Evolutionary conservation across 2,329 filamentous ascomycete species (phyloP), one percentile per base, ranked within the genome.

Genomic region (Coniochaeta ligniaria): DNA sequence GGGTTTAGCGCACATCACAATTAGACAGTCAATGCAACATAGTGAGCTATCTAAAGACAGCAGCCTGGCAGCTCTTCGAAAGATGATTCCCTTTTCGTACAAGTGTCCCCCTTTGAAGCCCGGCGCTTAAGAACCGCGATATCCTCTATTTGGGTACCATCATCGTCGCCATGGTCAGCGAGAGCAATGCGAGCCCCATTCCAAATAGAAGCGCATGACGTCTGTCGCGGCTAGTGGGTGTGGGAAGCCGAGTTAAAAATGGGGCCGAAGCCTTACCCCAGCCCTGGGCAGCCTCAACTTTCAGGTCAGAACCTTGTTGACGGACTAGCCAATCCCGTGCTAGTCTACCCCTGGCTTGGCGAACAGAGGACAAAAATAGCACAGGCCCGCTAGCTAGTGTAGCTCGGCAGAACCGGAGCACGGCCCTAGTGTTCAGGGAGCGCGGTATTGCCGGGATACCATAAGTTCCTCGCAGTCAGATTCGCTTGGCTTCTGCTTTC

Each of bases 231-330:
- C 17, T 36, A 36, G 12, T 20, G 17, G 17, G 16, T 35, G 6
- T 20, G n/a, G 20, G n/a, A 47, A 47, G 22, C n/a, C 43, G 43
- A 47, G 43, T 24, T 57, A 62, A 60, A 62, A 60, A 59, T 59
- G 59, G 64, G 61, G 60, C 54, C 60, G 52, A 64, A 63, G 64
- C 64, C 64, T 63, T 54, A 54, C 59, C 26, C 57, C 60, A 62
- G 61, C 63, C 64, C 62, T 61, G 17, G 6, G 4, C 31, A 58
- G 52, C 36, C 24, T 35, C 62, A 14, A 20, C 31, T 41, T 41
- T 31, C 56, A 58, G 33, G 35, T 31, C 35, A 43, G 56, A 58
- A 35, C 54, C 54, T 58, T 56, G 12, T 16, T 28, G n/a, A 14
- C 54, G 31, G 17, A n/a, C 31, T 16, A 55, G 31, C 35, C 35